A percentile compares a stretch with the other conserved stretches of the same genome.
Evolutionary conservation across 2,329 filamentous ascomycete species (phyloP).

Genomic region (Septoria petroselini): DNA sequence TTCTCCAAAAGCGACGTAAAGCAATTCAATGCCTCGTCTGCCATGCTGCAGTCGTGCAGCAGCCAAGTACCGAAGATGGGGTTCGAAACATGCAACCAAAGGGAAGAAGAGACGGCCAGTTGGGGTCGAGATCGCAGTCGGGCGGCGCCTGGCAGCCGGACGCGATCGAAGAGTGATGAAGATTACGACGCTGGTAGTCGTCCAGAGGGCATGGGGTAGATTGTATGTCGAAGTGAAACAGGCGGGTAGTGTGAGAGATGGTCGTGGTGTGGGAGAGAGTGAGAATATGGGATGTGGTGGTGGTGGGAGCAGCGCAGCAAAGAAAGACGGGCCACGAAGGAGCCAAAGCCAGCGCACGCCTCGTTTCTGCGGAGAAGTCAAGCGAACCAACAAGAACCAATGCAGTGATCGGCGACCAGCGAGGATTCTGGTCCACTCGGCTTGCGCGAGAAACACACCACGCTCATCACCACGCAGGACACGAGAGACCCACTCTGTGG

Average conservation of each 20-base stretch:
- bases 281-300: too few species aligned
- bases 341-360: constrained; percentile 20
- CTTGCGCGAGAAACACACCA: constrained; percentile 9
- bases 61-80: background rate
- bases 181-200: background rate
- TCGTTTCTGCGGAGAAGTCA: constrained; percentile 19
- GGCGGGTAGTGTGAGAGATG: constrained; percentile 2
- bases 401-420: constrained; percentile 17
- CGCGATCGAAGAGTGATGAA: background rate
- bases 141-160: constrained; percentile 11
- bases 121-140: constrained; percentile 1
- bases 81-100: background rate
- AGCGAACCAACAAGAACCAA: constrained; percentile 19
- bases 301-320: too few species aligned
- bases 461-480: background rate
- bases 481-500: background rate
- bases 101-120: background rate
- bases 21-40: constrained; percentile 33
- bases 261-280: constrained; percentile 8
- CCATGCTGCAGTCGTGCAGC: constrained; percentile 27
- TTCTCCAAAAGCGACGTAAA: constrained; percentile 33
- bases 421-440: constrained; percentile 12
- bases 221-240: constrained; percentile 1
- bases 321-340: constrained; percentile 9
- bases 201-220: too few species aligned